Evolutionary conservation across 805 yeast species (phyloP), one percentile per base, ranked within the genome.

Genomic region (Wickerhamiella azymoides): DNA sequence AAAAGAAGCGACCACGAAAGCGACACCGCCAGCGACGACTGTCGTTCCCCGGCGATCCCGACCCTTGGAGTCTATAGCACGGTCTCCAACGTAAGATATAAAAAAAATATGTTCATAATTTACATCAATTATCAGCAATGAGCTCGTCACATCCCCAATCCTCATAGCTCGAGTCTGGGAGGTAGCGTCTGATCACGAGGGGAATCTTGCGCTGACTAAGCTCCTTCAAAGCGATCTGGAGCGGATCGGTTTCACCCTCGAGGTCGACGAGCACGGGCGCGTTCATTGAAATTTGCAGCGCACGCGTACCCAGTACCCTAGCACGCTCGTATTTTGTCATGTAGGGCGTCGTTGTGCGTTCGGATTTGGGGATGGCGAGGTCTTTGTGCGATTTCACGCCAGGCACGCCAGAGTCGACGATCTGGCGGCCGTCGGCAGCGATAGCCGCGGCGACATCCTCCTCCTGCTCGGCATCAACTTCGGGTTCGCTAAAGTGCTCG

Each of bases 281-380:
- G 61, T 92, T 92, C 84, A 92, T 83, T 24, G 96, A 85, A 57
- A 92, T 89, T 65, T 92, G 99, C 53, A 92, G 69, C 1, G 99
- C 98, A 57, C 99, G 76, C 10, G 99, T 92, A 24, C 99, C 99
- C 58, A 92, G 73, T 50, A 92, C 85, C 68, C 99, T 77, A 7
- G 99, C 99, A 57, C 96, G 76, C 70, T 92, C 99, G 63, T 92
- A 92, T 62, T 93, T 92, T 48, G 99, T 92, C 97, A 92, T 88
- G 63, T 89, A 92, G 45, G 99, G 99, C 5, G 99, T 92, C 11
- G 99, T 92, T 24, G 86, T 74, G 64, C 99, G 77, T 53, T 83
- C 69, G 18, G 84, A 94, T 55, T 76, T 84, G 47, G 96, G 83
- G 49, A 92, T 85, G 16, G 96, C 94, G 57, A 84, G 76, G 55